phyloP scores from a whole-genome alignment of 192 early-diverging fungal species.

The Coemansia sp. region DNA sequence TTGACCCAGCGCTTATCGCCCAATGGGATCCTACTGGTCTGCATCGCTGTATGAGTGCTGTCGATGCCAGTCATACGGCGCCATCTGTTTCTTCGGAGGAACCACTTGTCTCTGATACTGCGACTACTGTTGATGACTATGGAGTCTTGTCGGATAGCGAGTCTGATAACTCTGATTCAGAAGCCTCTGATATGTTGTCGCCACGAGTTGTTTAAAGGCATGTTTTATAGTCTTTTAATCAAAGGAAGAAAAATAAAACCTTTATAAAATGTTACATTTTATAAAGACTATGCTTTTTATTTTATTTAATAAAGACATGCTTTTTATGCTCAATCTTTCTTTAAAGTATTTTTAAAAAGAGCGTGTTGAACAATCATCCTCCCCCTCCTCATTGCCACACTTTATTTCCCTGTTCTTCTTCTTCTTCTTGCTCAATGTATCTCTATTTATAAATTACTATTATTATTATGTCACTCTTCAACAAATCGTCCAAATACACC shows the following conservation, averaged over 20 bases:
- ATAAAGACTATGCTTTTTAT: background rate
- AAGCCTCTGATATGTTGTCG: background rate
- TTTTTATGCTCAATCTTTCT: too few species aligned
- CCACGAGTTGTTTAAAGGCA: background rate
- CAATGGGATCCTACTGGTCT: conserved; percentile 39
- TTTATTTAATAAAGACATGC: background rate
- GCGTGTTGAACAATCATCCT: too few species aligned
- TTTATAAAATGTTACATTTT: background rate
- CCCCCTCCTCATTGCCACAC: background rate
- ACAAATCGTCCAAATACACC: background rate
- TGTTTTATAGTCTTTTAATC: background rate
- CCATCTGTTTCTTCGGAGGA: background rate
- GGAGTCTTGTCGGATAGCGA: conserved; percentile 21
- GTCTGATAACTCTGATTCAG: conserved; percentile 23
- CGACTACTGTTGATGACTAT: background rate
- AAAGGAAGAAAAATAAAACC: background rate
- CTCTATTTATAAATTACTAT: background rate
- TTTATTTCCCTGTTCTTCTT: background rate
- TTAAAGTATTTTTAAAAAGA: too few species aligned
- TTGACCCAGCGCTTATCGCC: conserved; percentile 29
- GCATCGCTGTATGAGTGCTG: conserved; percentile 15
- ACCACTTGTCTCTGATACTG: background rate
- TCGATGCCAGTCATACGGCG: background rate
- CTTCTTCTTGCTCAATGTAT: background rate
- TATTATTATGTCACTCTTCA: background rate